phyloP scores from a whole-genome alignment of 2,329 filamentous ascomycete species.

The Aspergillus neoniger region DNA sequence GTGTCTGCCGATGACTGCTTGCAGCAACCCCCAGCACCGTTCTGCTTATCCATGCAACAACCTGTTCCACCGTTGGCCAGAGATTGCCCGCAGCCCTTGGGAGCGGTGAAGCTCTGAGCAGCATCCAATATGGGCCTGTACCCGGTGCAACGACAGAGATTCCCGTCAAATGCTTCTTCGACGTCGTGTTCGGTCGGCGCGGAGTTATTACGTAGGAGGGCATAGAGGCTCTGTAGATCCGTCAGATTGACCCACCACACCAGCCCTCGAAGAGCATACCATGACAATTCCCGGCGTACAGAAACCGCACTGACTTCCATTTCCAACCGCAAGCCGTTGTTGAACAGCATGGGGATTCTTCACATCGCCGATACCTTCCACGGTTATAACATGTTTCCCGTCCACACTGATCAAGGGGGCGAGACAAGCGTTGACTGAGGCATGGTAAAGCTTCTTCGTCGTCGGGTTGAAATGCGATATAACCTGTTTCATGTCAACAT shows the following conservation, averaged over 20 bases:
- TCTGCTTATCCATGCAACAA: constrained; percentile 72
- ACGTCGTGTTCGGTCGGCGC: constrained; percentile 77
- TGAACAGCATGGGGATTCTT: constrained; percentile 86
- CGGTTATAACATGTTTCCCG: constrained; percentile 96
- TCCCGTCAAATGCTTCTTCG: constrained; percentile 96
- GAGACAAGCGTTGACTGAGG: constrained; percentile 92
- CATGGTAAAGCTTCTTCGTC: constrained; percentile 90
- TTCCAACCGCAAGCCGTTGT: constrained; percentile 84
- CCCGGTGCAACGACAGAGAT: constrained; percentile 91
- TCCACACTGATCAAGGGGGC: constrained; percentile 91
- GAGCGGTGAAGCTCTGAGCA: constrained; percentile 73
- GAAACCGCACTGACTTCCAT: constrained; percentile 93
- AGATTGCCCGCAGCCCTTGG: constrained; percentile 60
- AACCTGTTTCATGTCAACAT: constrained; percentile 52
- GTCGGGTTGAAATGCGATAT: constrained; percentile 92
- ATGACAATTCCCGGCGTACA: constrained; percentile 98
- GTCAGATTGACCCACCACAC: constrained; percentile 6
- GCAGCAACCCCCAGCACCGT: constrained; percentile 65
- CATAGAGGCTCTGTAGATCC: constrained; percentile 74
- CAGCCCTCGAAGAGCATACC: constrained; percentile 43
- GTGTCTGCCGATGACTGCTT: constrained; percentile 56
- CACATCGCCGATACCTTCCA: constrained; percentile 91
- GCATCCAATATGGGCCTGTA: constrained; percentile 93
- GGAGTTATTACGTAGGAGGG: constrained; percentile 80
- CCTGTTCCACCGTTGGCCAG: constrained; percentile 61